A percentile compares a stretch with the other conserved stretches of the same genome.
Conservation (phyloP, 345 rosid species). For the Diplotaxis tenuifolia region DNA sequence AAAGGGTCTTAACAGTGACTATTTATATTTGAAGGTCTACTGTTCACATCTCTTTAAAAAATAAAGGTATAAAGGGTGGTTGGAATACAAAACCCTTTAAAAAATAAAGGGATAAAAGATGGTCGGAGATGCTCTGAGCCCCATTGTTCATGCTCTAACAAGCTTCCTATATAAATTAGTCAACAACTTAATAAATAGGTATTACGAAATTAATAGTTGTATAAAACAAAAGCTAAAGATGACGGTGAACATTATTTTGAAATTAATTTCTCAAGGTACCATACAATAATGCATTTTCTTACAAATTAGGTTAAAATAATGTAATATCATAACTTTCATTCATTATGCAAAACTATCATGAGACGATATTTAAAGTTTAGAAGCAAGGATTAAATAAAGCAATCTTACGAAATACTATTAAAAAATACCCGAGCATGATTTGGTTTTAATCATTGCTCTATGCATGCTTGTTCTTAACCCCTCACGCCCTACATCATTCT, state of each 20-base stretch:
- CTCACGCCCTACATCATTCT: constrained; percentile 37
- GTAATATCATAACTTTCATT: background rate
- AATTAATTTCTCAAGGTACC: constrained; percentile 16
- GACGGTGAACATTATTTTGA: background rate
- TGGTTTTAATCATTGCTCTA: constrained; percentile 33
- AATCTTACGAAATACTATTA: constrained; percentile 12
- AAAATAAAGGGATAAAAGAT: too few relatives aligned
- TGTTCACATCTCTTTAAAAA: too few relatives aligned
- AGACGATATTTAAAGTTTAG: background rate
- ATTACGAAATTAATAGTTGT: background rate
- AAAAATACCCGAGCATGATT: constrained; percentile 25
- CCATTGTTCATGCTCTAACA: too few relatives aligned
- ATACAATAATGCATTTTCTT: background rate
- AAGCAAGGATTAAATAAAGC: constrained; percentile 24
- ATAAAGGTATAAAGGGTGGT: too few relatives aligned
- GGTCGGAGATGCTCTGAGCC: too few relatives aligned
- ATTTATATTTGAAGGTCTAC: too few relatives aligned
- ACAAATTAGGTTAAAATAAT: background rate
- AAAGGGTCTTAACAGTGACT: too few relatives aligned
- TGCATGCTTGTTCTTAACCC: constrained; percentile 32
- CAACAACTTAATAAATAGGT: background rate
- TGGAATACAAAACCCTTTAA: too few relatives aligned
- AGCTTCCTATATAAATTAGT: background rate
- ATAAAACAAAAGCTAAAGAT: background rate
- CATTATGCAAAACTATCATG: constrained; percentile 7